Evolutionary conservation across 1,284 basidiomycete genomes (phyloP), one percentile per base, ranked within the genome.

Genomic region (Butyriboletus pseudospeciosus): DNA sequence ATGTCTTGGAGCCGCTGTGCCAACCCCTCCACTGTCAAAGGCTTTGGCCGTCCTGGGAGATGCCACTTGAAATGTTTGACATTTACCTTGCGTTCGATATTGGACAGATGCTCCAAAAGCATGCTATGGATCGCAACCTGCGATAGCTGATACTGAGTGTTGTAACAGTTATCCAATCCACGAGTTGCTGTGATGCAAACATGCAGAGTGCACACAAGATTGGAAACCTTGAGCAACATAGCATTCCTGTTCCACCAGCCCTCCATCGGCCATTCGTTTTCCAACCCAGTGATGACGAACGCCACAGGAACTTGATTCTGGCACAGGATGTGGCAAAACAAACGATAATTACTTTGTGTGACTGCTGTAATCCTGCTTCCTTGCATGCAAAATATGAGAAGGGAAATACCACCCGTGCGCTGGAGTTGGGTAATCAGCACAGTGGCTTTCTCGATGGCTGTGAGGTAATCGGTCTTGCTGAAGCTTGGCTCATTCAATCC

Each of bases 11-110:
- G 61, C 37, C 55, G 46, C 28, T 47, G 46, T n/a, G 45, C 49
- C 47, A 69, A 50, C 23, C 64, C 63, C 25, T 47, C 52, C 25
- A 39, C 37, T 26, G 55, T 67, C 46, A 65, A 40, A 1, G 49
- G 4, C 35, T 9, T 63, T 5, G 39, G 2, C 38, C 44, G 30
- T 17, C 42, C 35, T 17, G 23, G 1, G 5, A 49, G 23, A 17
- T 36, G 30, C 34, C 41, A 32, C 32, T 16, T 58, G 26, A 34
- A 42, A 35, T 49, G 47, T 35, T 26, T 64, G 47, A 56, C 10
- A 39, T 47, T 54, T 7, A 25, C 44, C 6, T 38, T 45, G 1
- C 25, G 38, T 20, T 47, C 26, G 32, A 12, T 14, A 17, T 9
- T 20, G 40, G 46, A 20, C 17, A 47, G 13, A 28, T 47, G 40